These are phyloP conservation scores for Leccinum pseudoinsigne DNA, from an alignment of 1,284 basidiomycete species.

Conservation along the genomic window DNA sequence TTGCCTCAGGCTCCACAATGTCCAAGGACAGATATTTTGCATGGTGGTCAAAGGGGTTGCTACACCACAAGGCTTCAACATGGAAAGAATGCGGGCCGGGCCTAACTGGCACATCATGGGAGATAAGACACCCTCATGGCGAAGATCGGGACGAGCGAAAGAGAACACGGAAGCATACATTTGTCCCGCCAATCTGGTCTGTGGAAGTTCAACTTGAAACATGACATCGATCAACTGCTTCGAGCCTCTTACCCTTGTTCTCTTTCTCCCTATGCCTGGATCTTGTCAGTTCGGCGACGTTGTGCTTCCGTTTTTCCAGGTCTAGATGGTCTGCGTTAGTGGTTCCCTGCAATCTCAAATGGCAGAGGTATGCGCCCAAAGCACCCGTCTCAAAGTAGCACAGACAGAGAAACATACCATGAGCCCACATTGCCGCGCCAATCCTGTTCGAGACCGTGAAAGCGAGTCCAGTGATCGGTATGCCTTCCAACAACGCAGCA, in stretches of 20 bases:
- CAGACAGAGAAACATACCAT: conserved; percentile 48
- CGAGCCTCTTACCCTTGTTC: not conserved
- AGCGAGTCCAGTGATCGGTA: conserved; percentile 76
- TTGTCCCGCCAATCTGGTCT: not conserved
- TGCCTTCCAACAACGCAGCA: conserved; percentile 73
- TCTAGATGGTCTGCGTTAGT: conserved; percentile 40
- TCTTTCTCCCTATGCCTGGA: not conserved
- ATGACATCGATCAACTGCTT: no score
- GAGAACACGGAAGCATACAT: not conserved
- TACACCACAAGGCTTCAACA: no score
- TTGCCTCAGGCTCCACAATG: not conserved
- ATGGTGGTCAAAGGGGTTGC: no score
- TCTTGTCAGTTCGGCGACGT: conserved; percentile 39
- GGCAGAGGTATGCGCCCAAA: no score
- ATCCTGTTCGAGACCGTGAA: conserved; percentile 85
- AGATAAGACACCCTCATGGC: no score
- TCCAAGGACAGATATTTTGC: not conserved
- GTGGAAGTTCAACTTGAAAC: not conserved
- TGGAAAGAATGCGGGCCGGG: no score
- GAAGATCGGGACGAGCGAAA: no score
- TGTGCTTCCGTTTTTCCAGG: conserved; percentile 79
- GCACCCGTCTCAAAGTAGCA: not conserved
- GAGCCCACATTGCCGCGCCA: conserved; percentile 91
- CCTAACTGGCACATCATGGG: no score
- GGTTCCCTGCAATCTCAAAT: conserved; percentile 6